Evolutionary conservation across 1,284 basidiomycete genomes (phyloP).

Genomic region (Trichosporon inkin): DNA sequence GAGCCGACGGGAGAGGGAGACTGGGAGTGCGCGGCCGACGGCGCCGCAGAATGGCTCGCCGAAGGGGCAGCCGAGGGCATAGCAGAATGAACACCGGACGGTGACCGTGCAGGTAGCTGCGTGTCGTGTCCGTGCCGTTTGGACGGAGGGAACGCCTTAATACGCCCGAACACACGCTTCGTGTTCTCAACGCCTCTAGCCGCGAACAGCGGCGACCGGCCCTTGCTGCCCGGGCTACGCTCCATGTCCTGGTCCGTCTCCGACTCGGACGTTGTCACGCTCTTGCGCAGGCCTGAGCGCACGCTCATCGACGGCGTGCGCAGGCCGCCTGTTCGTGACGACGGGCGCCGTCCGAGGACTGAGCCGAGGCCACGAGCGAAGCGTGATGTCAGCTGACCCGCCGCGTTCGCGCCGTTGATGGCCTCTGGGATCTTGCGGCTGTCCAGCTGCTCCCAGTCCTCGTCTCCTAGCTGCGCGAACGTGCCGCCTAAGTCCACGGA

Average conservation of each 20-base stretch:
- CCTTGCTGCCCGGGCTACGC: slow-evolving; percentile 13
- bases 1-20: slow-evolving; percentile 14
- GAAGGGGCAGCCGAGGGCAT: not conserved
- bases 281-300: slow-evolving; percentile 18
- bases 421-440: slow-evolving; percentile 19
- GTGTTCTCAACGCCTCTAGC: slow-evolving; percentile 32
- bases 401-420: slow-evolving; percentile 30
- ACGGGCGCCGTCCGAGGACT: slow-evolving; percentile 32
- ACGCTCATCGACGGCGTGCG: slow-evolving; percentile 21
- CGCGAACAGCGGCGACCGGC: slow-evolving; percentile 21
- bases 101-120: not conserved
- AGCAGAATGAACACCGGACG: not conserved
- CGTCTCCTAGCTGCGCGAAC: slow-evolving; percentile 32
- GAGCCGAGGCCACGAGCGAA: slow-evolving; percentile 23
- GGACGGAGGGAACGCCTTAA: slow-evolving; percentile 37
- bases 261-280: slow-evolving; percentile 19
- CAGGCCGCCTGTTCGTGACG: slow-evolving; percentile 18
- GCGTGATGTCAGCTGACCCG: slow-evolving; percentile 22
- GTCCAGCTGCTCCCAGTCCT: slow-evolving; percentile 38
- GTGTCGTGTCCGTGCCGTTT: slow-evolving; percentile 9
- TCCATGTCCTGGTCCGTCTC: slow-evolving; percentile 21
- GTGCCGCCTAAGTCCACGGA: slow-evolving; percentile 43
- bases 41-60: not conserved
- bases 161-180: slow-evolving; percentile 31
- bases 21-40: slow-evolving; percentile 4